Evolutionary conservation across 768 basidiomycete species (phyloP).

Genomic region (Boletus pseudopeckii): DNA sequence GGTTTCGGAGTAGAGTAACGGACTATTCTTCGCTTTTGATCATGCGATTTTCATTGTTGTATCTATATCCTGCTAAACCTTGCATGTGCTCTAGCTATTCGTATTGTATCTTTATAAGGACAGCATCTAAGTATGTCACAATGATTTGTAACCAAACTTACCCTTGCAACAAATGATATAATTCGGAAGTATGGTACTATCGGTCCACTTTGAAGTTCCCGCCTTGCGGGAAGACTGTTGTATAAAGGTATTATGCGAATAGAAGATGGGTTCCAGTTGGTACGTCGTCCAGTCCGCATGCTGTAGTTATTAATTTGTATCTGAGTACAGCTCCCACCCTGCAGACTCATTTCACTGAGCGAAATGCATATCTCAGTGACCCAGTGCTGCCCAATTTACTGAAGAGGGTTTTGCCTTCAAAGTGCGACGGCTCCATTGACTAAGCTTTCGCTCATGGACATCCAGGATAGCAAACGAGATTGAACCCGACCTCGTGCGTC

Average conservation of each 20-base stretch:
- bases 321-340: background rate
- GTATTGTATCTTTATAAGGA: conserved; percentile 1
- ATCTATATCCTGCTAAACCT: conserved; percentile 14
- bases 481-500: conserved; percentile 55
- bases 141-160: background rate
- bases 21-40: conserved; percentile 6
- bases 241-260: conserved; percentile 45
- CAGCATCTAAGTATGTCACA: background rate
- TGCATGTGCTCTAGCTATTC: background rate
- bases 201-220: background rate
- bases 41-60: conserved; percentile 7
- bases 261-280: conserved; percentile 66
- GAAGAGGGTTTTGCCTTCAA: conserved; percentile 51
- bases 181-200: background rate
- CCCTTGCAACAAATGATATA: background rate
- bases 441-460: background rate
- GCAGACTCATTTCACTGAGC: conserved; percentile 52
- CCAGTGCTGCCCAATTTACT: conserved; percentile 59
- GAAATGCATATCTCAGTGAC: conserved; percentile 61
- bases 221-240: background rate
- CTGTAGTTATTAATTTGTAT: background rate
- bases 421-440: conserved; percentile 27
- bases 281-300: conserved; percentile 22
- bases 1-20: conserved; percentile 64
- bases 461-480: conserved; percentile 46